These are phyloP conservation scores for Trichosporon sp. DNA, from an alignment of 1,284 basidiomycete genomes.

Conservation along the genomic window DNA sequence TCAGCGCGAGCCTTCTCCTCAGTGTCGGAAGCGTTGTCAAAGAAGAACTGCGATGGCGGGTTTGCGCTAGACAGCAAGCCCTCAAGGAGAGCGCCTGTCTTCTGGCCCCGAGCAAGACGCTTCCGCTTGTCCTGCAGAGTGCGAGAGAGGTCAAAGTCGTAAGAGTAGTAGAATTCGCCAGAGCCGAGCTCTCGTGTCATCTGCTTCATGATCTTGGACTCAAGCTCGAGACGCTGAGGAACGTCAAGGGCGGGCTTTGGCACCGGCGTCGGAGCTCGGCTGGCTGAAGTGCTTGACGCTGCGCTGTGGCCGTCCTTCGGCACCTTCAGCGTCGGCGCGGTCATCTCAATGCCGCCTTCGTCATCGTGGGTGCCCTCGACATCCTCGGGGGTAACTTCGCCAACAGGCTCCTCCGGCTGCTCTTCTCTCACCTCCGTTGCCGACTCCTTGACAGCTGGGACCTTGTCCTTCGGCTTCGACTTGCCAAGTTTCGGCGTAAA, in stretches of 20 bases:
- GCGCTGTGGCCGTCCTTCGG: background rate
- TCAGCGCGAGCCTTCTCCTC: background rate
- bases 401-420: slow-evolving; percentile 3
- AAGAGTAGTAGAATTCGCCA: slow-evolving; percentile 50
- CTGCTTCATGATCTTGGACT: slow-evolving; percentile 46
- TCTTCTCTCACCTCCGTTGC: slow-evolving; percentile 6
- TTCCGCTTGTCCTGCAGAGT: slow-evolving; percentile 50
- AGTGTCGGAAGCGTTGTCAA: slow-evolving; percentile 3
- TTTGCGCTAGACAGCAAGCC: slow-evolving; percentile 20
- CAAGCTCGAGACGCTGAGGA: slow-evolving; percentile 42
- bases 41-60: slow-evolving; percentile 3
- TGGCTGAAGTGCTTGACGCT: background rate
- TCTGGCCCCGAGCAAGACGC: slow-evolving; percentile 26
- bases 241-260: slow-evolving; percentile 16
- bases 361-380: background rate
- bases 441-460: background rate
- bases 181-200: slow-evolving; percentile 41
- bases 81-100: slow-evolving; percentile 23
- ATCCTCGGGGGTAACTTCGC: background rate
- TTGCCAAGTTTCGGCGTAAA: slow-evolving; percentile 30
- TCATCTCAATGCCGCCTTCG: background rate
- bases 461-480: slow-evolving; percentile 9
- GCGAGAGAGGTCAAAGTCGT: slow-evolving; percentile 52
- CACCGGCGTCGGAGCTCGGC: background rate
- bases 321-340: background rate